phyloP scores from a whole-genome alignment of 805 yeast species.

The Lipomyces starkeyi region DNA sequence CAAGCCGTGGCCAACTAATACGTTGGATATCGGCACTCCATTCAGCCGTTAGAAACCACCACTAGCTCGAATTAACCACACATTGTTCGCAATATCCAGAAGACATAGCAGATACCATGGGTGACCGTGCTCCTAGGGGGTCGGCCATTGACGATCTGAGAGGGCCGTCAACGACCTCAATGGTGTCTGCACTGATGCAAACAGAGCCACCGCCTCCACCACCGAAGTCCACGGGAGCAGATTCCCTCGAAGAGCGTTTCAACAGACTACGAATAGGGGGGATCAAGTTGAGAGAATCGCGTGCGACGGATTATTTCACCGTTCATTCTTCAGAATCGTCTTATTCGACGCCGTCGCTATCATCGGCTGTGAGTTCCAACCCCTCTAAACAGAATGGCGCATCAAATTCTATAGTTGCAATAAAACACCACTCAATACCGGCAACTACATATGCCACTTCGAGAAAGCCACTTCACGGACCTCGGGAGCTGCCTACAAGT shows the following conservation, averaged over 20 bases:
- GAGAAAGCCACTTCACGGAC: constrained; percentile 13
- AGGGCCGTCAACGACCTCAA: constrained; percentile 3
- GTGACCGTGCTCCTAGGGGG: not conserved
- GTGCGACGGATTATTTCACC: not conserved
- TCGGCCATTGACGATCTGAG: constrained; percentile 9
- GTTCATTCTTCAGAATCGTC: not conserved
- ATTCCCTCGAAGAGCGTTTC: constrained; percentile 12
- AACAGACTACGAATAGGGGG: constrained; percentile 8
- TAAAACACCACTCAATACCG: not conserved
- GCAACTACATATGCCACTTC: not conserved
- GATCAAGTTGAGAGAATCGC: not conserved
- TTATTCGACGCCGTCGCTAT: constrained; percentile 7
- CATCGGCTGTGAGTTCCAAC: constrained; percentile 21
- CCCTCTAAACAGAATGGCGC: constrained; percentile 3
- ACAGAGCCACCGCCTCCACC: constrained; percentile 2
- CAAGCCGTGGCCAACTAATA: not conserved
- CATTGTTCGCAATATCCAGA: not conserved
- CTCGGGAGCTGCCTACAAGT: constrained; percentile 5
- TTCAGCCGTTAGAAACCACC: not conserved
- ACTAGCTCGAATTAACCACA: not conserved
- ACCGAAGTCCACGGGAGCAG: not conserved
- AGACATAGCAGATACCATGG: not conserved
- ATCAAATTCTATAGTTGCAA: constrained; percentile 15
- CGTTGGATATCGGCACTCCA: not conserved
- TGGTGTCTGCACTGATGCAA: not conserved